These are phyloP conservation scores for Mycena indigotica DNA, from an alignment of 768 basidiomycete genomes.

Conservation along the genomic window DNA sequence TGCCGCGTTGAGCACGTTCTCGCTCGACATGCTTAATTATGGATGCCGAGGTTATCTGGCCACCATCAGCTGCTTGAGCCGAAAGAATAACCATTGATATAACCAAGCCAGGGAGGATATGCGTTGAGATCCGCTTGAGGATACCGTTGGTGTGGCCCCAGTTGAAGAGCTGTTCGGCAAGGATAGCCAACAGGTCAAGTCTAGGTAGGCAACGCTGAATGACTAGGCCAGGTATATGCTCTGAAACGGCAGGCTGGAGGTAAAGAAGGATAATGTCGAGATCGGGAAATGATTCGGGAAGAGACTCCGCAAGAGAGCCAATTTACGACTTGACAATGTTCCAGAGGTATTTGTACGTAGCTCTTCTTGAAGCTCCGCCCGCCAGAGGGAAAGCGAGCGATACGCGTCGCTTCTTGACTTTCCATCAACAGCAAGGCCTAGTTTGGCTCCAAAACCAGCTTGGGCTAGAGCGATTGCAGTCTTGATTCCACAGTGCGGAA, in stretches of 20 bases:
- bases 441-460: slow-evolving; percentile 12
- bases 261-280: slow-evolving; percentile 41
- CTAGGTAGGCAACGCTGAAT: neutral
- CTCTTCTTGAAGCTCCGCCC: neutral
- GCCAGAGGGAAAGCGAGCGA: slow-evolving; percentile 2
- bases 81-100: neutral
- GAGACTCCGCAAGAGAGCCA: slow-evolving; percentile 28
- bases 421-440: slow-evolving; percentile 2
- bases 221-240: neutral
- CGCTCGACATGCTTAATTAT: neutral
- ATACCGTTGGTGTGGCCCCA: slow-evolving; percentile 14
- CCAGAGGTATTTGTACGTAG: slow-evolving; percentile 15
- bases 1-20: neutral
- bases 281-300: slow-evolving; percentile 35
- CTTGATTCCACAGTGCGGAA: slow-evolving; percentile 2
- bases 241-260: slow-evolving; percentile 33
- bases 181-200: slow-evolving; percentile 8
- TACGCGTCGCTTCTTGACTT: neutral
- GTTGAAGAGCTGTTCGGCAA: slow-evolving; percentile 7
- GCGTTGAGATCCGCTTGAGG: slow-evolving; percentile 7
- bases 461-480: slow-evolving; percentile 1
- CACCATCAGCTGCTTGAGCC: neutral
- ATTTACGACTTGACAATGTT: slow-evolving; percentile 26
- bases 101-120: slow-evolving; percentile 7
- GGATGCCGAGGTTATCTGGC: neutral